These are phyloP conservation scores for Sabuloglossum arenarium DNA, from an alignment of 495 filamentous ascomycete genomes.

Conservation along the genomic window DNA sequence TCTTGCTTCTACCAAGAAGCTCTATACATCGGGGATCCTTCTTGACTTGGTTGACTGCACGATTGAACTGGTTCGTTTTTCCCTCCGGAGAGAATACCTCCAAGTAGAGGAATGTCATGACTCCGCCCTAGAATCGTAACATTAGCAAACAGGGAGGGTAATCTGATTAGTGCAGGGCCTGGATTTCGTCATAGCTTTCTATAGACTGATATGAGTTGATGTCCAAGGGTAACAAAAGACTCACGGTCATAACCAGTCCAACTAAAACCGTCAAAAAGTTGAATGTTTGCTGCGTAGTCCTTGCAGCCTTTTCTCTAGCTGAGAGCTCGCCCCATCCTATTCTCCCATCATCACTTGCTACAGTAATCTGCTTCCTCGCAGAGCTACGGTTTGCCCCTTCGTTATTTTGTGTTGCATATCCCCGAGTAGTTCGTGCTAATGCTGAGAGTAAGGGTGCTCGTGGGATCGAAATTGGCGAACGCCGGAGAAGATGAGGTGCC, in stretches of 20 bases:
- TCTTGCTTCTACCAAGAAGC: slow-evolving; percentile 51
- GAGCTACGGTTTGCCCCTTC: slow-evolving; percentile 3
- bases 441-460: too few species aligned
- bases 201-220: too few species aligned
- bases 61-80: slow-evolving; percentile 73
- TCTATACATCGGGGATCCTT: slow-evolving; percentile 44
- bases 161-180: too few species aligned
- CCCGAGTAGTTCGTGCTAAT: background rate
- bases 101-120: slow-evolving; percentile 56
- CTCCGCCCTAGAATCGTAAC: slow-evolving; percentile 33
- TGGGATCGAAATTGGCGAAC: background rate
- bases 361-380: slow-evolving; percentile 45
- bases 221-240: slow-evolving; percentile 6
- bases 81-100: slow-evolving; percentile 79
- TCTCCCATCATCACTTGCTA: slow-evolving; percentile 61
- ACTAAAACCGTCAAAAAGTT: slow-evolving; percentile 62
- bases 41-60: slow-evolving; percentile 60
- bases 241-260: slow-evolving; percentile 55
- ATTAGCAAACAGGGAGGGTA: slow-evolving; percentile 9
- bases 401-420: slow-evolving; percentile 9
- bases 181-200: too few species aligned
- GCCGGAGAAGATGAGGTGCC: background rate
- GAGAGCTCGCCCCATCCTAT: slow-evolving; percentile 64
- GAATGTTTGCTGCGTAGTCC: slow-evolving; percentile 76
- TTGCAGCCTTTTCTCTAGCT: slow-evolving; percentile 52